A percentile compares a stretch with the other conserved stretches of the same genome.
phyloP scores from a whole-genome alignment of 345 rosid species.

The Nephelium lappaceum region DNA sequence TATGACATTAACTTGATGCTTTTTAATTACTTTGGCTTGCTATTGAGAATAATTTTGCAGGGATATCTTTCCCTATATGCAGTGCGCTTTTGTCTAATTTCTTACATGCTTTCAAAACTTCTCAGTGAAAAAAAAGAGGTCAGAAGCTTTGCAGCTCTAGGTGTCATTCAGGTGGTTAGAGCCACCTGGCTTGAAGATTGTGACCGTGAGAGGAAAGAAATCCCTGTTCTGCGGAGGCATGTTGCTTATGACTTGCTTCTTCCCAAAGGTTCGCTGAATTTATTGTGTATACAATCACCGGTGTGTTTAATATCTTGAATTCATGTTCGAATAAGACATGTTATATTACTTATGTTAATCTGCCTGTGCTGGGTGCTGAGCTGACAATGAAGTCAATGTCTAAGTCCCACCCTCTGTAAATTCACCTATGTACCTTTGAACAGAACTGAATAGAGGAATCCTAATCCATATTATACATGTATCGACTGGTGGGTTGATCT shows the following conservation, averaged over 20 bases:
- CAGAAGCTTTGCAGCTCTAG: slow-evolving; percentile 80
- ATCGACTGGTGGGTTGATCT: neutral
- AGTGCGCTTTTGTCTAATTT: slow-evolving; percentile 19
- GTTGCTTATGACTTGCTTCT: slow-evolving; percentile 69
- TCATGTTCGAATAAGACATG: neutral
- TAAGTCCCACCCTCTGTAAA: neutral
- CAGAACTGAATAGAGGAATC: neutral
- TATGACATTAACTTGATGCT: slow-evolving; percentile 3
- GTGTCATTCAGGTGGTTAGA: slow-evolving; percentile 78
- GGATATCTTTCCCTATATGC: slow-evolving; percentile 3
- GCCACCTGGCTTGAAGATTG: slow-evolving; percentile 94
- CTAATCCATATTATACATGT: neutral
- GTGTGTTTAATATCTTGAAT: slow-evolving; percentile 16
- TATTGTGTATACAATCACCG: slow-evolving; percentile 18
- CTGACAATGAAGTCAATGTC: neutral
- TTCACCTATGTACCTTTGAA: neutral
- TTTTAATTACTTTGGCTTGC: neutral
- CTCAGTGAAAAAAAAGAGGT: slow-evolving; percentile 80
- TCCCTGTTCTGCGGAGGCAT: slow-evolving; percentile 64
- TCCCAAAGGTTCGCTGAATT: slow-evolving; percentile 71
- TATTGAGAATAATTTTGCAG: slow-evolving; percentile 6
- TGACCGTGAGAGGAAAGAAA: slow-evolving; percentile 68
- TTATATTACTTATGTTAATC: neutral
- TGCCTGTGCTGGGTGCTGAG: neutral
- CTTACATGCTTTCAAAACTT: slow-evolving; percentile 20